Evolutionary conservation across 495 filamentous ascomycete genomes (phyloP).

Genomic region (Parmelia sp.): DNA sequence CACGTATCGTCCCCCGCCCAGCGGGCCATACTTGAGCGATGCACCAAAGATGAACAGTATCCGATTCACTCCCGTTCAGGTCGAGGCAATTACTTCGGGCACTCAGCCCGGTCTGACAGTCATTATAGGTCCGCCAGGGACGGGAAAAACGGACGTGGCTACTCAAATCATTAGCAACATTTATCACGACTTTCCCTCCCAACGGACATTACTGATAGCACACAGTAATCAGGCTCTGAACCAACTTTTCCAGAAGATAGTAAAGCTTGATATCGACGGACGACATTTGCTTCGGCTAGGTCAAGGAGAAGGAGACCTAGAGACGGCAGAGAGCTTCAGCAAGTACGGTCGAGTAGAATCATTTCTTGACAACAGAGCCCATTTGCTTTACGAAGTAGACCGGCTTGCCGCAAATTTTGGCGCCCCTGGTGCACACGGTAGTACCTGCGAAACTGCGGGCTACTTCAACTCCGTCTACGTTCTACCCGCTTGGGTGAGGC

Average conservation of each 20-base stretch:
- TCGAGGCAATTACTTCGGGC: conserved; percentile 88
- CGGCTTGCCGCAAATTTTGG: conserved; percentile 75
- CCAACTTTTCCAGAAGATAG: conserved; percentile 98
- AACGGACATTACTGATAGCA: conserved; percentile 87
- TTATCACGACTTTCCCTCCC: conserved; percentile 92
- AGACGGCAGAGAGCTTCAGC: conserved; percentile 80
- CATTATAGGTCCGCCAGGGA: conserved; percentile 92
- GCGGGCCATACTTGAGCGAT: conserved; percentile 86
- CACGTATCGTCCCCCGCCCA: conserved; percentile 86
- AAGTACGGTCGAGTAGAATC: conserved; percentile 94
- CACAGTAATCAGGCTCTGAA: conserved; percentile 98
- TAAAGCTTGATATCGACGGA: conserved; percentile 88
- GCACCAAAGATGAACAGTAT: conserved; percentile 75
- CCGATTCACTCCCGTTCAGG: conserved; percentile 84
- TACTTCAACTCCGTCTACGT: conserved; percentile 96
- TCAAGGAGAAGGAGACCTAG: conserved; percentile 89
- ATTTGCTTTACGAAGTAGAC: conserved; percentile 77
- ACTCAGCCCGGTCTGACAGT: conserved; percentile 92
- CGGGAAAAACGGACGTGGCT: conserved; percentile 96
- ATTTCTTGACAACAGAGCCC: conserved; percentile 81
- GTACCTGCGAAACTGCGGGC: conserved; percentile 90
- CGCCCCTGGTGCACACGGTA: conserved; percentile 85
- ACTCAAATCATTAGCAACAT: conserved; percentile 99
- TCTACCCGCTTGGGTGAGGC: conserved; percentile 79
- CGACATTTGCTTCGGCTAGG: conserved; percentile 88